phyloP scores from a whole-genome alignment of 2,329 filamentous ascomycete species.

The Coniochaeta sp. region DNA sequence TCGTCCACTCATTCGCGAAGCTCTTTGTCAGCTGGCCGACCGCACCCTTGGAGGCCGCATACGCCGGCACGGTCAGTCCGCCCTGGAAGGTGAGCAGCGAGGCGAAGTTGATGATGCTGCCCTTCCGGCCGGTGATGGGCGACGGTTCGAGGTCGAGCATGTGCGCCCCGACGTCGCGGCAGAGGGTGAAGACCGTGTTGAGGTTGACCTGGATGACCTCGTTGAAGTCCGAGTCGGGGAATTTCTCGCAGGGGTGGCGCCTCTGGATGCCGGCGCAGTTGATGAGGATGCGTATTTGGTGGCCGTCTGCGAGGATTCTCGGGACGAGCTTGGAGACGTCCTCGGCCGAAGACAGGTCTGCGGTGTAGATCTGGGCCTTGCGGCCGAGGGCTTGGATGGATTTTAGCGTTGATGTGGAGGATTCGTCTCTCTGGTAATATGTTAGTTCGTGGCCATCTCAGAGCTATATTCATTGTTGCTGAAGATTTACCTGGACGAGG shows the following conservation, averaged over 20 bases:
- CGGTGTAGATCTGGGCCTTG: constrained; percentile 58
- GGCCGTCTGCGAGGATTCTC: constrained; percentile 51
- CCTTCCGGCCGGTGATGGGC: constrained; percentile 45
- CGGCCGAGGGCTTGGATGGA: constrained; percentile 59
- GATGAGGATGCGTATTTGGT: constrained; percentile 67
- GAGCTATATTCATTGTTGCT: background rate
- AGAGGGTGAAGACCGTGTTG: constrained; percentile 69
- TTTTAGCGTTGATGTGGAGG: constrained; percentile 44
- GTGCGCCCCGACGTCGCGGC: constrained; percentile 70
- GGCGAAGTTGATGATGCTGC: constrained; percentile 77
- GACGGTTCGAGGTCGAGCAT: constrained; percentile 55
- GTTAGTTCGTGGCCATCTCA: background rate
- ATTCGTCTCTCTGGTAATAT: constrained; percentile 22
- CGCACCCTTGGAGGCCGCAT: constrained; percentile 79
- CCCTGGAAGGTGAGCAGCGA: constrained; percentile 79
- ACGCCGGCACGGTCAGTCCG: constrained; percentile 80
- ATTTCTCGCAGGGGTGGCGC: constrained; percentile 65
- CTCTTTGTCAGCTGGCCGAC: constrained; percentile 80
- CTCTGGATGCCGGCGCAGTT: constrained; percentile 86
- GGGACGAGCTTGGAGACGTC: constrained; percentile 56
- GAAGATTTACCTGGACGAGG: constrained; percentile 37
- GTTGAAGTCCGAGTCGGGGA: constrained; percentile 71
- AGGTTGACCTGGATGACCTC: constrained; percentile 84
- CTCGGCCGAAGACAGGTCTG: constrained; percentile 56
- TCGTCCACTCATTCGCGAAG: constrained; percentile 78